Evolutionary conservation across 192 early-diverging fungal genomes (phyloP).

Genomic region (Backusella sp.): DNA sequence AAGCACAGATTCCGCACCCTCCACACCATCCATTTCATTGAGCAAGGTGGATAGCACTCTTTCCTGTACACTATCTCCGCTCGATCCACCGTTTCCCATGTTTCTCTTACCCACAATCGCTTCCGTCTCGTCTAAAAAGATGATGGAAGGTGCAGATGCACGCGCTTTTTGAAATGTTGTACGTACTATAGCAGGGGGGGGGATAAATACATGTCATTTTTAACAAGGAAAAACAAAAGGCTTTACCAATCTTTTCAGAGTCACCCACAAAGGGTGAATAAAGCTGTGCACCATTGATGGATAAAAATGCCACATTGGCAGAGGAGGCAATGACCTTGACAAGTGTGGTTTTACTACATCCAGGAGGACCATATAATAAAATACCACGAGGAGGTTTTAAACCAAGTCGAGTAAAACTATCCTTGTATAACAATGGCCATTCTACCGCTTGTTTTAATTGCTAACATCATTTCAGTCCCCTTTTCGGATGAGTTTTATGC

Average conservation of each 20-base stretch:
- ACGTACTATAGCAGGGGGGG: slow-evolving; percentile 55
- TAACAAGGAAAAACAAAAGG: not conserved
- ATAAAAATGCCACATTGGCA: slow-evolving; percentile 74
- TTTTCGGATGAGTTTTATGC: no score
- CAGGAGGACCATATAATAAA: slow-evolving; percentile 95
- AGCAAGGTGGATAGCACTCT: slow-evolving; percentile 72
- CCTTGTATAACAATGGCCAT: slow-evolving; percentile 79
- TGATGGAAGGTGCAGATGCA: slow-evolving; percentile 72
- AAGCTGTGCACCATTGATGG: slow-evolving; percentile 74
- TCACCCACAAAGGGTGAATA: slow-evolving; percentile 86
- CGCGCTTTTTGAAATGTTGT: slow-evolving; percentile 81
- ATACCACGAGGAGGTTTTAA: slow-evolving; percentile 83
- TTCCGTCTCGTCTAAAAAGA: slow-evolving; percentile 98
- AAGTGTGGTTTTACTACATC: slow-evolving; percentile 96
- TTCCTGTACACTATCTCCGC: slow-evolving; percentile 75
- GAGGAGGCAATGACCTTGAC: slow-evolving; percentile 84
- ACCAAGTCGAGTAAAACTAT: slow-evolving; percentile 72
- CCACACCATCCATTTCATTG: slow-evolving; percentile 94
- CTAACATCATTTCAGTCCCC: no score
- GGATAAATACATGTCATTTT: no score
- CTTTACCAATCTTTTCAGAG: slow-evolving; percentile 61
- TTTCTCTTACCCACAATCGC: slow-evolving; percentile 90
- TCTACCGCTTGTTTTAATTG: slow-evolving; percentile 80
- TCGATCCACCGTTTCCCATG: slow-evolving; percentile 45
- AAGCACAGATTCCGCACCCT: slow-evolving; percentile 65